phyloP scores from a whole-genome alignment of 2,329 filamentous ascomycete species.

The Fusarium pseudocircinatum region DNA sequence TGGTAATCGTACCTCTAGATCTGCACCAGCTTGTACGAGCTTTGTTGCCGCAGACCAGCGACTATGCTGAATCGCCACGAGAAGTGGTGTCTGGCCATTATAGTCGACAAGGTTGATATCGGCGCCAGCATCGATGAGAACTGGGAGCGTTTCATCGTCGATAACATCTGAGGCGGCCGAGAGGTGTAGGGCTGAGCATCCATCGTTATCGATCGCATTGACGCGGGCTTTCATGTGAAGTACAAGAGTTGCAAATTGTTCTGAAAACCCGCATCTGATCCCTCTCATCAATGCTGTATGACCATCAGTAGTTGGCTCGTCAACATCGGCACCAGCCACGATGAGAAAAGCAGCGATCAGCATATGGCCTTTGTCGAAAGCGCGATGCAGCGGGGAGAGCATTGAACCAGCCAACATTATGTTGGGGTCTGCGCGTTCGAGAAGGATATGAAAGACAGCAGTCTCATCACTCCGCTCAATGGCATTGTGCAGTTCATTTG shows the following conservation, averaged over 20 bases:
- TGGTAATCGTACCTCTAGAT: slow-evolving; percentile 39
- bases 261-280: slow-evolving; percentile 43
- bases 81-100: slow-evolving; percentile 40
- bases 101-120: slow-evolving; percentile 40
- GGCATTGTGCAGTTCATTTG: slow-evolving; percentile 38
- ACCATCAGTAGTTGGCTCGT: slow-evolving; percentile 42
- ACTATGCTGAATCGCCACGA: slow-evolving; percentile 37
- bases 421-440: slow-evolving; percentile 41
- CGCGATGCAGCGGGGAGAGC: slow-evolving; percentile 42
- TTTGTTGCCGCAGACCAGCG: slow-evolving; percentile 39
- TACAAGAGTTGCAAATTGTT: slow-evolving; percentile 42
- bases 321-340: slow-evolving; percentile 42
- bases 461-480: slow-evolving; percentile 41
- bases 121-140: slow-evolving; percentile 39
- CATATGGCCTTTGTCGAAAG: slow-evolving; percentile 41
- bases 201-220: slow-evolving; percentile 40
- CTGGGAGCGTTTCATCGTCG: slow-evolving; percentile 40
- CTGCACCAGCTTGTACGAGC: slow-evolving; percentile 41
- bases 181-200: slow-evolving; percentile 40
- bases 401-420: slow-evolving; percentile 41
- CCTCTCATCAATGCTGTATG: slow-evolving; percentile 42
- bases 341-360: slow-evolving; percentile 43
- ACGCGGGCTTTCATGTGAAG: slow-evolving; percentile 38
- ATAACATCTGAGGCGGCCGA: slow-evolving; percentile 43
- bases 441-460: slow-evolving; percentile 39